Base-by-base conservation (phyloP, 148 eudicot genomes). In the Arctostaphylos glauca region DNA sequence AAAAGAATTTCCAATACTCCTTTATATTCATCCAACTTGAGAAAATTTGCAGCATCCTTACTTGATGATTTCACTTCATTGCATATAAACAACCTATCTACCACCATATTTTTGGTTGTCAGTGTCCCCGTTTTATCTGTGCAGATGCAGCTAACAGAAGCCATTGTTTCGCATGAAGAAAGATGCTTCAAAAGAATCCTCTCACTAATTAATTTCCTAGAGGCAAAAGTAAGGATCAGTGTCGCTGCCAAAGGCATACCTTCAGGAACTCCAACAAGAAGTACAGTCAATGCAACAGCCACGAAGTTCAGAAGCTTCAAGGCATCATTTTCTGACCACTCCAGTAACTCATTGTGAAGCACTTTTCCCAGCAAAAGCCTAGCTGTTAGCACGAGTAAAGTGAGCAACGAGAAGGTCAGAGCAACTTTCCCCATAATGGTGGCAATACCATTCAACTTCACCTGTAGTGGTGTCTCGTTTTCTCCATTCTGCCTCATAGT, bases 181-280 rank as follows among this genome's bases (percentile, higher is more conserved):
- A 96, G 92, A 88, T 93, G 97, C 77, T 96, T 91, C 52, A 96
- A 98, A 8, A 96, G 87, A 77, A 97, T 98, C 82, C 84, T 94
- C 56, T 96, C 93, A 58, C 70, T 88, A 97, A 96, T 96, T 79
- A 96, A 84, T 77, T 94, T 90, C 86, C 94, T 94, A 98, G 94
- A 94, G 7, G 99, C 99, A 87, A 96, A 96, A 15, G 98, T 98
- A 87, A 96, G 97, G 79, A 98, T 96, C 44, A 96, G 87, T 38
- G 99, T 97, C 86, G 94, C 99, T 16, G 98, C 99, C 84, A 97
- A 84, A 19, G 99, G 99, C 52, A 97, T 82, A 62, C 98, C 99
- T 87, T 97, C 99, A 50, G 99, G 99, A 76, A 97, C 99, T 21
- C 98, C 99, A 81, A 97, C 99, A 66, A 97, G 98, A 73, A 97